Percentiles rank a stretch among this genome's conserved stretches.
phyloP scores from a whole-genome alignment of 108 stramenopile species.

The Nitzschia putrida region DNA sequence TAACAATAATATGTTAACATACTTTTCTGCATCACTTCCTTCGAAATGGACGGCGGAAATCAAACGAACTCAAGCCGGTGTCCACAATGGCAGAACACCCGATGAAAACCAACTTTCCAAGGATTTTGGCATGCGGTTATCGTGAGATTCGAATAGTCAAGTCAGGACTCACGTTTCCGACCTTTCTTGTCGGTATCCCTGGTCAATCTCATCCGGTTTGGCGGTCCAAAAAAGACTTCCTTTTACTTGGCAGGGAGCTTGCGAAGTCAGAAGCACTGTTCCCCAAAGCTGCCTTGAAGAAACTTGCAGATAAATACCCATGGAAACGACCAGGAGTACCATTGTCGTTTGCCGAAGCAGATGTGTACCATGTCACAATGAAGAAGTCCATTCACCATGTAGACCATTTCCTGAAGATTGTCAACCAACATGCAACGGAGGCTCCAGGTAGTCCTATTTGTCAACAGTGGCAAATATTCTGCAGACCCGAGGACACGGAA shows the following conservation, averaged over 20 bases:
- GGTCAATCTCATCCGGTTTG: slow-evolving; percentile 1
- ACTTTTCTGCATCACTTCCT: too few relatives aligned
- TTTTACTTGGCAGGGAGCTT: slow-evolving; percentile 24
- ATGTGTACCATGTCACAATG: slow-evolving; percentile 27
- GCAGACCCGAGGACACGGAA: slow-evolving; percentile 36
- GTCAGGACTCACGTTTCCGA: slow-evolving; percentile 40
- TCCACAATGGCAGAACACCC: too few relatives aligned
- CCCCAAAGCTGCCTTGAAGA: slow-evolving; percentile 45
- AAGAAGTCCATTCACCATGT: slow-evolving; percentile 44
- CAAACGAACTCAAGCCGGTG: too few relatives aligned
- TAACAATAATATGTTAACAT: too few relatives aligned
- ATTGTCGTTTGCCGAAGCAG: neutral
- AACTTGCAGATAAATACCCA: slow-evolving; percentile 32
- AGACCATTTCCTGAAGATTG: slow-evolving; percentile 35
- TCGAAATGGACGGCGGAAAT: too few relatives aligned
- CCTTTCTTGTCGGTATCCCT: slow-evolving; percentile 35
- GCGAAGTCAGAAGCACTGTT: neutral
- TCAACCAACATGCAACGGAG: neutral
- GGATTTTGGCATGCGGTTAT: slow-evolving; percentile 45
- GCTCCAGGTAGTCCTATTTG: neutral
- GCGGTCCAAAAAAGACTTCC: slow-evolving; percentile 40
- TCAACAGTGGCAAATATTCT: slow-evolving; percentile 33
- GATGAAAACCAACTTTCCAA: neutral
- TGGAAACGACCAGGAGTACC: slow-evolving; percentile 35
- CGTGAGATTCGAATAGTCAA: slow-evolving; percentile 33